Base-by-base conservation (phyloP, 805 yeast genomes). In the Candida succiphila region DNA sequence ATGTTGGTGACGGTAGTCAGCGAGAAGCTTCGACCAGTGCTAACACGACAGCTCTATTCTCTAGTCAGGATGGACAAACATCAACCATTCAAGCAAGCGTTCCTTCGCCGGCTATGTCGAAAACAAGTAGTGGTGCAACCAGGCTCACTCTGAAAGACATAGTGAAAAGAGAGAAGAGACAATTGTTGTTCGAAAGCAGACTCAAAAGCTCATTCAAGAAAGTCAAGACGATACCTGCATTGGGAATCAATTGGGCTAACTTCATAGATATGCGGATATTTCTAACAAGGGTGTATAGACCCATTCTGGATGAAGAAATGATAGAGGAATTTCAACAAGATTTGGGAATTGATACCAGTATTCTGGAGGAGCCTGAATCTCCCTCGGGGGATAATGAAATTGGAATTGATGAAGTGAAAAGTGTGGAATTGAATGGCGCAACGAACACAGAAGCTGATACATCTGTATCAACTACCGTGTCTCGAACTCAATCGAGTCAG, bases 211-310 rank as follows among this genome's bases (percentile, higher is more conserved):
- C 49, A 31, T 49, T 55, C 5, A 40, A 54, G 21, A 45, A 49
- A 21, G 54, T 52, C 18, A 48, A 48, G 17, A 55, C 60, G 1
- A 53, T 69, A 1, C 79, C 84, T 3, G 69, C 76, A 14, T 50
- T 76, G 29, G 84, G 83, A 0, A 38, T 68, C 3, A 45, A 61
- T 8, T 74, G 83, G 80, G 61, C 72, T 9, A 70, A 67, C 34
- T 61, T 56, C 34, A 48, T 77, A 9, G 65, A 68, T 35, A 63
- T 67, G 26, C 56, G 85, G 30, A 56, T 78, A 13, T 52, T 68
- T 28, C 44, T 72, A 36, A 47, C 54, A 29, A 70, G 68, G 44
- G 52, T 56, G 12, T 63, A 61, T 38, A 59, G 54, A 38, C 72
- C 72, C 28, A 60, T 49, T 30, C 46, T 44, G 37, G 54, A 49